Conservation (phyloP, 148 eudicot species). For the Amaranthus cruentus region DNA sequence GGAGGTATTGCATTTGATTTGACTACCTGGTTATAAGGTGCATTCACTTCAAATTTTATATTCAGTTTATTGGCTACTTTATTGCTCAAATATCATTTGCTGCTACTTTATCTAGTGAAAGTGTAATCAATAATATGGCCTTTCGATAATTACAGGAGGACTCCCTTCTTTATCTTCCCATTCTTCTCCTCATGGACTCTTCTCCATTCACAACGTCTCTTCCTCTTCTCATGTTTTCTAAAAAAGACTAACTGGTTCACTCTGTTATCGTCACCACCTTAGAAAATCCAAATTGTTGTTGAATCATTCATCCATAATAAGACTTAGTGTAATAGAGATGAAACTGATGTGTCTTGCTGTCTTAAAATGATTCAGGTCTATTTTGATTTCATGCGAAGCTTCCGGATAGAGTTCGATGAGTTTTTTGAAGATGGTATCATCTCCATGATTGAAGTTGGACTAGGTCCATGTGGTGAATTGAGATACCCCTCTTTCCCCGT, state of each 20-base stretch:
- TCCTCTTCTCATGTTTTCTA: not conserved
- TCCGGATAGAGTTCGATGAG: conserved; percentile 73
- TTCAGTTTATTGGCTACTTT: not conserved
- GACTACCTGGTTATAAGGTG: not conserved
- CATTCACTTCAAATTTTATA: not conserved
- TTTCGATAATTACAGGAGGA: not conserved
- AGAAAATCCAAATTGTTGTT: not conserved
- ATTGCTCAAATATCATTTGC: not conserved
- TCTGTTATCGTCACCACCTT: not conserved
- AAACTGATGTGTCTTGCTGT: not conserved
- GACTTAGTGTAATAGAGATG: not conserved
- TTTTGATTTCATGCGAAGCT: conserved; percentile 97
- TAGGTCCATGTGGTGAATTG: conserved; percentile 94
- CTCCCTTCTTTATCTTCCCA: not conserved
- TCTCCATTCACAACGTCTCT: conserved; percentile 1
- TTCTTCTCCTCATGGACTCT: not conserved
- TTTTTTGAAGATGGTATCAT: conserved; percentile 65
- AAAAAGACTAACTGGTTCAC: not conserved
- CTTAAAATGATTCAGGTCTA: conserved; percentile 58
- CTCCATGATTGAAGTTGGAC: conserved; percentile 79
- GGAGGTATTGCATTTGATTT: conserved; percentile 50
- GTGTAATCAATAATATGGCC: not conserved
- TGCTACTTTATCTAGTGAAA: not conserved
- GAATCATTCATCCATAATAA: not conserved
- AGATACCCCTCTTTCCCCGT: conserved; percentile 82